phyloP scores from a whole-genome alignment of 2,329 filamentous ascomycete species.

The Diaporthe amygdali region DNA sequence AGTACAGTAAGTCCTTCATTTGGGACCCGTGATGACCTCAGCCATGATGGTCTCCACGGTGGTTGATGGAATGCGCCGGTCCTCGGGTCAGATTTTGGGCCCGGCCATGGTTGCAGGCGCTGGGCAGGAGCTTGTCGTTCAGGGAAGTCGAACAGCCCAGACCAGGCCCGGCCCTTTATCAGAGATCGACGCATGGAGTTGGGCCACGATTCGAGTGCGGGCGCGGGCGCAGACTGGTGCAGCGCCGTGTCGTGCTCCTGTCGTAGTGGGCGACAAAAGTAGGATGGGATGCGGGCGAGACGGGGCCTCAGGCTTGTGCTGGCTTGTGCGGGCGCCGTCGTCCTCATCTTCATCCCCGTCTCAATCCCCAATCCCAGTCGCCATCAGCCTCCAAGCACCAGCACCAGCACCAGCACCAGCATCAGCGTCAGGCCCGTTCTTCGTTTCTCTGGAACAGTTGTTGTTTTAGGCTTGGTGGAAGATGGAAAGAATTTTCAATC shows the following conservation, averaged over 20 bases:
- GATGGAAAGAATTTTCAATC: not conserved
- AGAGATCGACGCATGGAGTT: constrained; percentile 1
- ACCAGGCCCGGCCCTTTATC: not conserved
- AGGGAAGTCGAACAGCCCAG: not conserved
- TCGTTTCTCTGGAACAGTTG: not conserved
- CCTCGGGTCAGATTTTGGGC: not conserved
- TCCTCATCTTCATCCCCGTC: constrained; percentile 7
- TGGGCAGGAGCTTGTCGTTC: not conserved
- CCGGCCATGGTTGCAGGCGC: not conserved
- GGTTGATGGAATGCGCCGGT: not conserved
- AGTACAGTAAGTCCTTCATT: not conserved
- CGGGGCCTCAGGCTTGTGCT: constrained; percentile 3
- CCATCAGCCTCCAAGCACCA: constrained; percentile 1
- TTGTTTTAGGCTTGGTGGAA: not conserved
- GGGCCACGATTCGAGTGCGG: not conserved
- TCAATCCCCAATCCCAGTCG: not conserved
- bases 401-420: not conserved
- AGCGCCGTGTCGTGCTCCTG: constrained; percentile 2
- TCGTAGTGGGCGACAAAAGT: not conserved
- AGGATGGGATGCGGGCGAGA: constrained; percentile 10
- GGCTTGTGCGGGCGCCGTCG: constrained; percentile 8
- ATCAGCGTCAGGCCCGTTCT: constrained; percentile 1
- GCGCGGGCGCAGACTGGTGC: not conserved
- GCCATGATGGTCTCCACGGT: not conserved
- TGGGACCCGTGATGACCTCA: constrained; percentile 10